Conservation (phyloP, 352 stramenopile genomes). For the Phytophthora ohioensis region DNA sequence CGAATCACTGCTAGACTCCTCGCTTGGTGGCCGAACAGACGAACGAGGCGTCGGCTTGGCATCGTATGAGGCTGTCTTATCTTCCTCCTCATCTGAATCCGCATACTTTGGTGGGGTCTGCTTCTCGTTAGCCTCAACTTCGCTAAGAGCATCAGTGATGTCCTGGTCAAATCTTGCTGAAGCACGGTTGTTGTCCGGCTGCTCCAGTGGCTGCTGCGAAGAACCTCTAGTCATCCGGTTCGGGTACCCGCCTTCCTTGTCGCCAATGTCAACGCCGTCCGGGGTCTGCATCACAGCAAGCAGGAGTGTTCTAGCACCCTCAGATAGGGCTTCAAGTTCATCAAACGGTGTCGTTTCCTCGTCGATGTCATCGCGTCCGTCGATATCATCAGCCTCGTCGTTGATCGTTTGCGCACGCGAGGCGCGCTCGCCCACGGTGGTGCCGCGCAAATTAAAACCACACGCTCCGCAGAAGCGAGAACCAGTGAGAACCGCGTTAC, state of each 20-base stretch:
- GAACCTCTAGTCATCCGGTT: constrained; percentile 44
- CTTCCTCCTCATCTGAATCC: constrained; percentile 38
- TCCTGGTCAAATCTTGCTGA: constrained; percentile 54
- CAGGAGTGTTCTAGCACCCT: constrained; percentile 84
- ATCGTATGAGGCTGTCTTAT: constrained; percentile 31
- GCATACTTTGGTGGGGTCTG: constrained; percentile 12
- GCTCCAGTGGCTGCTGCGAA: constrained; percentile 36
- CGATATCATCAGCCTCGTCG: constrained; percentile 40
- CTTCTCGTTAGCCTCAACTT: constrained; percentile 35
- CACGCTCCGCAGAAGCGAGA: constrained; percentile 90
- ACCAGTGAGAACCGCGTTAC: constrained; percentile 83
- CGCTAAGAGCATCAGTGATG: constrained; percentile 33
- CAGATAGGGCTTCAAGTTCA: constrained; percentile 87
- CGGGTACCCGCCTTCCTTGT: constrained; percentile 60
- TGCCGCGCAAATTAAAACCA: constrained; percentile 88
- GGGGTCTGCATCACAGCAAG: constrained; percentile 91
- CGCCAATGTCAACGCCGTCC: constrained; percentile 79
- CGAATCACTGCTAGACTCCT: constrained; percentile 30
- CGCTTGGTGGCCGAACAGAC: constrained; percentile 25
- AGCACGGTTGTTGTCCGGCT: constrained; percentile 32
- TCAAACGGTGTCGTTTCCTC: constrained; percentile 88
- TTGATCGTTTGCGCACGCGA: constrained; percentile 36
- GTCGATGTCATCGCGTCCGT: constrained; percentile 75
- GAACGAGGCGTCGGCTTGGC: constrained; percentile 28
- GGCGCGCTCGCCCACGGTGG: constrained; percentile 63